Base-by-base conservation (phyloP, 2,329 filamentous ascomycete genomes). In the Phialocephala subalpina region DNA sequence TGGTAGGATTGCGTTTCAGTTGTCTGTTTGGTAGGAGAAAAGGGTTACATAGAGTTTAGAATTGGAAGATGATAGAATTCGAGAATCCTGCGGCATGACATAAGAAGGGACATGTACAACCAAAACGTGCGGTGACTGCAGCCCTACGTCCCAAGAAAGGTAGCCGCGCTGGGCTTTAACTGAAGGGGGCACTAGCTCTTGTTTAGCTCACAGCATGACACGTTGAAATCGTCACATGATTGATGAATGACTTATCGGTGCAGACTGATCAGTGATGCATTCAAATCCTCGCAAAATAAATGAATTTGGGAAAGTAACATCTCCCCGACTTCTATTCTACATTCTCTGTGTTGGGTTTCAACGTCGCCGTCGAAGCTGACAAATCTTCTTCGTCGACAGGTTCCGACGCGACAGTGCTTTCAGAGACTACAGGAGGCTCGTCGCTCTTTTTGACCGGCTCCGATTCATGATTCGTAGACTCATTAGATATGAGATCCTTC, bases 331-430 rank as follows among this genome's bases (percentile, higher is more conserved):
- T 56, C 68, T 74, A 71, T 64, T 72, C 71, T 71, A 69, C 68
- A 69, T 60, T 66, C 52, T 67, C 52, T 25, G 65, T 47, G 3
- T 38, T 56, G 27, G 68, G 61, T 53, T 74, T 75, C 25, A 72
- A 33, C 1, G 72, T 74, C 16, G 64, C 66, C n/a, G 69, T 72
- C n/a, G 71, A 72, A 20, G 64, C 67, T 27, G 67, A 58, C 42
- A 74, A 45, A 57, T 71, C 69, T 22, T 73, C 70, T 53, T 72
- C 69, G 2, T 64, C 67, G 9, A 40, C 40, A 47, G 29, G 36
- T 25, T 69, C 65, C n/a, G 57, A 25, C 22, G 55, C 60, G 14
- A 61, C 22, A 36, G 38, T 62, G 11, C 25, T 68, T 7, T 68
- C 52, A 18, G 63, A 58, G n/a, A 66, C 29, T 22, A 68, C 49